phyloP scores from a whole-genome alignment of 2,329 filamentous ascomycete genomes.

The Paracamarosporium sp. region DNA sequence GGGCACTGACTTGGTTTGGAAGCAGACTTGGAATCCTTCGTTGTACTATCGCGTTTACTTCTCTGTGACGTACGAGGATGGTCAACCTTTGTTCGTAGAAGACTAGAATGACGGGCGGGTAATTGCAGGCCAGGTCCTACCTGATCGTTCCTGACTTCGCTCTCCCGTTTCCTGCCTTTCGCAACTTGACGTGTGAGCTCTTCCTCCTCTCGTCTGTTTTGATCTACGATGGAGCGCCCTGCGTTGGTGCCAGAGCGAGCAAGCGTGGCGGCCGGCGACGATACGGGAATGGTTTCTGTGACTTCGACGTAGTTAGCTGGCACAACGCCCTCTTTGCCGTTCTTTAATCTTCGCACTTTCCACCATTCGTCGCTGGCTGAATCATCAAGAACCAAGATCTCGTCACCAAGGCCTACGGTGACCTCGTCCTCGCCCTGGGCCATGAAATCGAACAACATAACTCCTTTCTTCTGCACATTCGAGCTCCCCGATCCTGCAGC shows the following conservation, averaged over 20 bases:
- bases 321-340: constrained; percentile 93
- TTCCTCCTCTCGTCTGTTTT: constrained; percentile 80
- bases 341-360: constrained; percentile 90
- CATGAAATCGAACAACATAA: constrained; percentile 93
- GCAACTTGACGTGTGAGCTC: constrained; percentile 81
- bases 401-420: constrained; percentile 86
- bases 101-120: constrained; percentile 80
- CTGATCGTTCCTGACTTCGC: constrained; percentile 65
- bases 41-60: constrained; percentile 72
- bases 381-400: constrained; percentile 89
- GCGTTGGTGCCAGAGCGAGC: constrained; percentile 64
- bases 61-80: constrained; percentile 75
- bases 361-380: constrained; percentile 97
- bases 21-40: constrained; percentile 59
- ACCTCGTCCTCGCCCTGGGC: constrained; percentile 97
- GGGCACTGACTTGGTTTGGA: constrained; percentile 74
- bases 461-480: constrained; percentile 76
- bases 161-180: constrained; percentile 66
- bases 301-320: constrained; percentile 96
- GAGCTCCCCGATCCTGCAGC: constrained; percentile 73
- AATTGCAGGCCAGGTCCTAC: constrained; percentile 80
- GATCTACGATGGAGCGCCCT: constrained; percentile 74
- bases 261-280: constrained; percentile 54
- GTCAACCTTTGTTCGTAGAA: constrained; percentile 70
- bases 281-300: constrained; percentile 68